Evolutionary conservation across 2,329 filamentous ascomycete genomes (phyloP).

Genomic region (Colletotrichum truncatum): DNA sequence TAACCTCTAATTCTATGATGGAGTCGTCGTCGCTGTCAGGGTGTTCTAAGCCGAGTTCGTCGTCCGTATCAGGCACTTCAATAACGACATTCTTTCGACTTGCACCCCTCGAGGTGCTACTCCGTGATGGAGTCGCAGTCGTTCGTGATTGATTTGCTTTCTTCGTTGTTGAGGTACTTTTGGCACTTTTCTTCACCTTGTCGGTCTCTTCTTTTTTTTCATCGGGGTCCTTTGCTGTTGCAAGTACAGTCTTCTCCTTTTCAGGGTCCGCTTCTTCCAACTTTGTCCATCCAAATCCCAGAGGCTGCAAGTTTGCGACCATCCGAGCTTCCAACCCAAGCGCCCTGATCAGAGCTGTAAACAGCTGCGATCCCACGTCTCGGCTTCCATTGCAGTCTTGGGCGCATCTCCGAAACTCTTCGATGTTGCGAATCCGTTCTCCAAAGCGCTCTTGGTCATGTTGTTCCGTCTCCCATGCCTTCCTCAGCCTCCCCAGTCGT

Average conservation of each 20-base stretch:
- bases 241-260: constrained; percentile 40
- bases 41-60: constrained; percentile 42
- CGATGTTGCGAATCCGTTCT: constrained; percentile 74
- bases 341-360: constrained; percentile 84
- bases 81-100: constrained; percentile 2
- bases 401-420: constrained; percentile 76
- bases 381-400: constrained; percentile 80
- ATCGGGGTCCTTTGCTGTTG: constrained; percentile 3
- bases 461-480: constrained; percentile 71
- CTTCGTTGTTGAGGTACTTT: constrained; percentile 33
- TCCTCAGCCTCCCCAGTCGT: constrained; percentile 77
- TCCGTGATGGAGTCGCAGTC: constrained; percentile 1
- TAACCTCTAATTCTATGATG: constrained; percentile 62
- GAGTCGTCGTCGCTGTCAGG: constrained; percentile 68
- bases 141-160: constrained; percentile 8
- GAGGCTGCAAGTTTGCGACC: constrained; percentile 84
- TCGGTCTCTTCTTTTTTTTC: constrained; percentile 27
- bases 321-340: constrained; percentile 85
- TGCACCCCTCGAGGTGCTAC: neutral
- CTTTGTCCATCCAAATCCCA: constrained; percentile 92
- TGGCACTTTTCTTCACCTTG: constrained; percentile 27
- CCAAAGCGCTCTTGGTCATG: constrained; percentile 75
- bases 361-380: constrained; percentile 89
- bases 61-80: constrained; percentile 20
- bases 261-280: constrained; percentile 76